phyloP scores from a whole-genome alignment of 371 early-diverging fungal genomes.

The Rhizopus delemar region DNA sequence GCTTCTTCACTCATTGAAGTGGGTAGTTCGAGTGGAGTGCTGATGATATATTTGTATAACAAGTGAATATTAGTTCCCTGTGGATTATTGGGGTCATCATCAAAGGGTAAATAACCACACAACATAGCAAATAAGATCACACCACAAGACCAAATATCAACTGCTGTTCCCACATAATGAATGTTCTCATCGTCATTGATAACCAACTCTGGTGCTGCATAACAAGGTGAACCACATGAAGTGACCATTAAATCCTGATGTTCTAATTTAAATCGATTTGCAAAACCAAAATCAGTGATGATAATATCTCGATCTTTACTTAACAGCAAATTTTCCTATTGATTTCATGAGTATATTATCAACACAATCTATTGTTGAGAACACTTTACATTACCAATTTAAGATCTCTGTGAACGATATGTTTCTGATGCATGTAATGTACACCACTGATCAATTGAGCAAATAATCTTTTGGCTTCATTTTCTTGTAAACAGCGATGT shows the following conservation, averaged over 20 bases:
- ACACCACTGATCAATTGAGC: constrained; percentile 71
- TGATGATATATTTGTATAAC: constrained; percentile 66
- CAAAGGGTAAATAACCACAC: constrained; percentile 78
- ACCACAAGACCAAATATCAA: constrained; percentile 93
- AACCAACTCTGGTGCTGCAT: constrained; percentile 95
- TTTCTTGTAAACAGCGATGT: constrained; percentile 55
- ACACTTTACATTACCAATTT: constrained; percentile 47
- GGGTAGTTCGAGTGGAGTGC: constrained; percentile 60
- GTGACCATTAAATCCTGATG: constrained; percentile 77
- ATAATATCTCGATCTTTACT: constrained; percentile 85
- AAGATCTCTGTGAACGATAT: constrained; percentile 68
- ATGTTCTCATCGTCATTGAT: constrained; percentile 87
- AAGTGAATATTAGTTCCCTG: constrained; percentile 65
- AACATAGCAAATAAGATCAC: constrained; percentile 82
- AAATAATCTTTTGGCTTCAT: constrained; percentile 64
- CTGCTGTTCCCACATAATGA: constrained; percentile 95
- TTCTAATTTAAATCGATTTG: constrained; percentile 77
- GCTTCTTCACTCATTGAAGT: constrained; percentile 51
- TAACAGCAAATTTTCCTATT: constrained; percentile 83
- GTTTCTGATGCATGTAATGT: constrained; percentile 51
- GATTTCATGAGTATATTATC: constrained; percentile 1
- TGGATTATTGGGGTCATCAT: constrained; percentile 74
- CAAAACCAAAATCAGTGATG: constrained; percentile 98
- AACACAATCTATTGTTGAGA: constrained; percentile 18
- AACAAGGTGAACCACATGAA: constrained; percentile 95